Evolutionary conservation across 2,329 filamentous ascomycete genomes (phyloP), one percentile per base, ranked within the genome.

Genomic region (Apiospora aurea): DNA sequence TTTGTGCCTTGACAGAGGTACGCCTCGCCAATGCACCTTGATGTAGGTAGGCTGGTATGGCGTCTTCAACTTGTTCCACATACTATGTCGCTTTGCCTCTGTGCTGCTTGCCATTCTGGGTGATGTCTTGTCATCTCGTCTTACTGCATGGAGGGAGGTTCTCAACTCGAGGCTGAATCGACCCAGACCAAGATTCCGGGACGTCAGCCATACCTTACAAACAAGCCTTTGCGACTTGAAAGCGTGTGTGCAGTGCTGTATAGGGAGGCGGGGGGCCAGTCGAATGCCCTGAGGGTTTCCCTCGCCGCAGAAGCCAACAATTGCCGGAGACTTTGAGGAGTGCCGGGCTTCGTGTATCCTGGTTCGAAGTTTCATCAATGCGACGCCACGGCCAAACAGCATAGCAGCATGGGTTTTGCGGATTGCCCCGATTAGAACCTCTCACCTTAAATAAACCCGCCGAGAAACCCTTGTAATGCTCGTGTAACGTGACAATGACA

Each of bases 371-470:
- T 34, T n/a, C 34, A 64, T 64, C 57, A 24, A 64, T 64, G 57
- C 57, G 34, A 64, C 57, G 34, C 57, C 57, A 14, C 21, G 57
- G 57, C 18, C 29, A n/a, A 64, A 64, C 41, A 41, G 5, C 18
- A 61, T 21, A 16, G 29, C 29, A 61, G 18, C 57, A 38, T 64
- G 4, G 21, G 41, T 64, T 64, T 34, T n/a, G 10, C 57, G 57
- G 57, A 21, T 38, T 41, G 57, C 57, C 57, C 21, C n/a, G 34
- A 41, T 41, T 34, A 64, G 29, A n/a, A 64, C 3, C 57, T 64
- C 34, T 64, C 57, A 41, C 57, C 34, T 64, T 64, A 41, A 64
- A 64, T 64, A 64, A 41, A 64, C 26, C 26, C 51, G 53, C 29
- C 53, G 53, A 57, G 53, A 26, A 26, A 38, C 34, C 26, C 53